Evolutionary conservation across 176 grass and related monocot genomes (phyloP).

Genomic region (Microstegium vimineum): DNA sequence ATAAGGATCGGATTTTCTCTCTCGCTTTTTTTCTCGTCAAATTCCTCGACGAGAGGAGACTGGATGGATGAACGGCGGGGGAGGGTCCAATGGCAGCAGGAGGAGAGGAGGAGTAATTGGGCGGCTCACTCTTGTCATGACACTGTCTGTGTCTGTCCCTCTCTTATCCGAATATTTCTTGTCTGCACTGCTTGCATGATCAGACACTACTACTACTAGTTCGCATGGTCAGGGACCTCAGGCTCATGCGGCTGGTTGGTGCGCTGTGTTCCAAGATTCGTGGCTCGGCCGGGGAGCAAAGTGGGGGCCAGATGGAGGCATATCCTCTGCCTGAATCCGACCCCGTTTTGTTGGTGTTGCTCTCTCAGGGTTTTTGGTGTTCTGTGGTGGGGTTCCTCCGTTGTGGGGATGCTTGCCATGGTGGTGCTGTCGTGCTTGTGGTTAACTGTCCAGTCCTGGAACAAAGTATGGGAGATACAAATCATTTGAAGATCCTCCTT

Average conservation of each 20-base stretch:
- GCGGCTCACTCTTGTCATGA: conserved; percentile 39
- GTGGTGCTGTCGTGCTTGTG: not conserved
- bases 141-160: conserved; percentile 46
- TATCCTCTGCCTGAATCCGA: conserved; percentile 37
- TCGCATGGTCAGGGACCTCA: conserved; percentile 39
- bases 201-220: not conserved
- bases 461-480: not conserved
- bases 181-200: conserved; percentile 41
- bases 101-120: conserved; percentile 7
- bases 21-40: not conserved
- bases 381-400: conserved; percentile 36
- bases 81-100: conserved; percentile 15
- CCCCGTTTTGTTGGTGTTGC: conserved; percentile 5
- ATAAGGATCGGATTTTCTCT: not conserved
- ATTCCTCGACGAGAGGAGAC: not conserved
- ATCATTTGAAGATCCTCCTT: conserved; percentile 2
- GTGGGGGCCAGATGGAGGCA: conserved; percentile 47
- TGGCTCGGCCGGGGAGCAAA: conserved; percentile 27
- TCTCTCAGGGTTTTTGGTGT: conserved; percentile 6
- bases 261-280: conserved; percentile 39
- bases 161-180: conserved; percentile 52
- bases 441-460: conserved; percentile 16
- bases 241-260: conserved; percentile 29
- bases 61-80: not conserved
- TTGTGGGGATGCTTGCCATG: conserved; percentile 29